These are phyloP conservation scores for Blastobotrys peoriensis DNA, from an alignment of 805 yeast species.

Conservation along the genomic window DNA sequence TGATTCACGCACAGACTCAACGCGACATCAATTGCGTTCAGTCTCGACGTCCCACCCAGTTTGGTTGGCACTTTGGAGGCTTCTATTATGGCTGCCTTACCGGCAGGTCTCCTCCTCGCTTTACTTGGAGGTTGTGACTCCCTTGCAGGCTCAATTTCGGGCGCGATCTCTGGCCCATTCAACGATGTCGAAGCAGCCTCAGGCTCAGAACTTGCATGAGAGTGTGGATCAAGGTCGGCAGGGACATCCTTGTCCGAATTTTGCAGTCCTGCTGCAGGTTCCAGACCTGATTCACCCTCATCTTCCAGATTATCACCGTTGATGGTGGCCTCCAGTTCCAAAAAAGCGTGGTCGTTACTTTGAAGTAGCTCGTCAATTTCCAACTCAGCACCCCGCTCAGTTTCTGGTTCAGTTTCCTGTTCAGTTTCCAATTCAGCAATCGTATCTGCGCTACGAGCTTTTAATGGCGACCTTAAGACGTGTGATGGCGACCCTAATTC, in stretches of 20 bases:
- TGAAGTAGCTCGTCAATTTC: not conserved
- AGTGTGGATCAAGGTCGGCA: not conserved
- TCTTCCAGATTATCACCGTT: not conserved
- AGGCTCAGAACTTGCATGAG: not conserved
- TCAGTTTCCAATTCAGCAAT: not conserved
- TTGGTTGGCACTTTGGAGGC: constrained; percentile 15
- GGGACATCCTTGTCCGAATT: too few relatives aligned
- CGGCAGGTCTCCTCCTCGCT: not conserved
- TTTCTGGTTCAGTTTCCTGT: not conserved
- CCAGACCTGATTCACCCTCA: not conserved
- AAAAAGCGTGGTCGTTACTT: not conserved
- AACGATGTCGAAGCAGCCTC: too few relatives aligned
- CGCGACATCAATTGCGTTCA: constrained; percentile 18
- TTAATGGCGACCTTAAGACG: too few relatives aligned
- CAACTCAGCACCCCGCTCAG: not conserved
- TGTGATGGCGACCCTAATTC: too few relatives aligned
- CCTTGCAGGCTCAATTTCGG: not conserved
- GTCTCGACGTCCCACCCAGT: constrained; percentile 14
- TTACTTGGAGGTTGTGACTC: not conserved
- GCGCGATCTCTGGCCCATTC: not conserved
- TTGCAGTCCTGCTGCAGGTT: not conserved
- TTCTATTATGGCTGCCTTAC: constrained; percentile 3
- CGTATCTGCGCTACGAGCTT: too few relatives aligned
- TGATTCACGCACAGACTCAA: constrained; percentile 10
- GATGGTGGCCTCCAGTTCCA: not conserved